A percentile compares a stretch with the other conserved stretches of the same genome.
Conservation (phyloP, 2,329 filamentous ascomycete species). For the Cercospora janseana region DNA sequence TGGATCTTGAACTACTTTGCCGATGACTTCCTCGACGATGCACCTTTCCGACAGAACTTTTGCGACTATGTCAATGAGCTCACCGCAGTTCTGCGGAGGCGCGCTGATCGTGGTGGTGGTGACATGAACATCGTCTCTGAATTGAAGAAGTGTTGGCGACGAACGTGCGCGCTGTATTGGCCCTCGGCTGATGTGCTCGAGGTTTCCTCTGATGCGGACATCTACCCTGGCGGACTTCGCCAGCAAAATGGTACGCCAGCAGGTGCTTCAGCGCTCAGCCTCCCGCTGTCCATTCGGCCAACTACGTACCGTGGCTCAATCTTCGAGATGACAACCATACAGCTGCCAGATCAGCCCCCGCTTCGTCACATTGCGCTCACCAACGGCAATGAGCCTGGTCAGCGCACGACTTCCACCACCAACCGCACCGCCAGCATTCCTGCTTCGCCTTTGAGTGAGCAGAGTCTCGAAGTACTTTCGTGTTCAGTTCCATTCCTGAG, state of each 20-base stretch:
- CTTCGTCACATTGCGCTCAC: conserved; percentile 9
- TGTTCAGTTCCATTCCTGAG: conserved; percentile 55
- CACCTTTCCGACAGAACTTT: conserved; percentile 71
- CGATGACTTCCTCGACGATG: conserved; percentile 84
- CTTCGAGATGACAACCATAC: conserved; percentile 28
- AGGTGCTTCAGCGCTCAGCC: conserved; percentile 23
- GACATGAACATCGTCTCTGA: conserved; percentile 87
- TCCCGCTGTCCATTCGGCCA: conserved; percentile 26
- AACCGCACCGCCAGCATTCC: conserved; percentile 39
- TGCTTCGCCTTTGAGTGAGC: conserved; percentile 47
- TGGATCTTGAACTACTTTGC: conserved; percentile 98
- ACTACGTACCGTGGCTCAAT: conserved; percentile 26
- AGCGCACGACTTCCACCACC: conserved; percentile 21
- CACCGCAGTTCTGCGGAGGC: conserved; percentile 52
- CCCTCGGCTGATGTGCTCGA: conserved; percentile 63
- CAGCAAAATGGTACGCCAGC: conserved; percentile 9
- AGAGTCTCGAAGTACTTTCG: conserved; percentile 58
- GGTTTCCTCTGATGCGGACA: conserved; percentile 60
- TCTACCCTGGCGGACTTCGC: conserved; percentile 67
- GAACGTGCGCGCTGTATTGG: conserved; percentile 88
- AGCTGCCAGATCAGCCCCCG: conserved; percentile 20
- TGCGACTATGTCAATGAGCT: conserved; percentile 74
- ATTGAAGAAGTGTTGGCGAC: conserved; percentile 94
- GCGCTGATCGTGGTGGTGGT: conserved; percentile 55
- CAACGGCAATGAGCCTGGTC: conserved; percentile 15